These are phyloP conservation scores for Coprinopsis strossmayeri DNA, from an alignment of 768 basidiomycete species.

Conservation along the genomic window DNA sequence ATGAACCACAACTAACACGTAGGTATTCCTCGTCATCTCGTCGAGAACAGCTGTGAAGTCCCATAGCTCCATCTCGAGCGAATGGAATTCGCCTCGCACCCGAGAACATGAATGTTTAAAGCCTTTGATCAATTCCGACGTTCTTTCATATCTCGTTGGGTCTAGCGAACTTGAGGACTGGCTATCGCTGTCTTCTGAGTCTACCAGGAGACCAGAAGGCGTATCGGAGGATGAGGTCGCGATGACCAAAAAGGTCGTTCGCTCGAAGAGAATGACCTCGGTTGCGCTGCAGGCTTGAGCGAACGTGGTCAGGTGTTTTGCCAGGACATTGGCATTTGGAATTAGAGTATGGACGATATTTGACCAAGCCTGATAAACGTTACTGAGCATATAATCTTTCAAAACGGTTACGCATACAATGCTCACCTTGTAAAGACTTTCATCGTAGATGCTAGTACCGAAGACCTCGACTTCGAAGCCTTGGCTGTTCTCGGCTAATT, in stretches of 20 bases:
- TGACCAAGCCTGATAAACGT: slow-evolving; percentile 83
- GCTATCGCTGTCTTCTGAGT: slow-evolving; percentile 15
- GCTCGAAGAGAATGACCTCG: slow-evolving; percentile 94
- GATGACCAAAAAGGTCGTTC: slow-evolving; percentile 96
- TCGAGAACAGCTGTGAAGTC: slow-evolving; percentile 89
- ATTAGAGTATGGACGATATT: slow-evolving; percentile 94
- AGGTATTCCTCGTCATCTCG: slow-evolving; percentile 90
- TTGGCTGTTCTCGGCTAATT: slow-evolving; percentile 63
- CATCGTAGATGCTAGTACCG: slow-evolving; percentile 95
- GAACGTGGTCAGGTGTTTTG: slow-evolving; percentile 80
- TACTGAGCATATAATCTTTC: not conserved
- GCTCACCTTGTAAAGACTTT: slow-evolving; percentile 82
- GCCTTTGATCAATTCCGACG: slow-evolving; percentile 90
- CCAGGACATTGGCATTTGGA: slow-evolving; percentile 87
- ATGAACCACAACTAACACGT: slow-evolving; percentile 83
- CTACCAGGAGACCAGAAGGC: slow-evolving; percentile 19
- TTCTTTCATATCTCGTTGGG: slow-evolving; percentile 75
- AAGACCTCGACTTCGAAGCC: slow-evolving; percentile 64
- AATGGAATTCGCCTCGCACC: slow-evolving; percentile 77
- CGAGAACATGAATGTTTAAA: slow-evolving; percentile 91
- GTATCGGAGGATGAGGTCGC: slow-evolving; percentile 59
- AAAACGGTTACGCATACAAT: not conserved
- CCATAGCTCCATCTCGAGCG: slow-evolving; percentile 78
- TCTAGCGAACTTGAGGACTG: slow-evolving; percentile 39
- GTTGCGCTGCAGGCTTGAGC: slow-evolving; percentile 84